These are phyloP conservation scores for Claviceps arundinis DNA, from an alignment of 2,329 filamentous ascomycete species.

Conservation along the genomic window DNA sequence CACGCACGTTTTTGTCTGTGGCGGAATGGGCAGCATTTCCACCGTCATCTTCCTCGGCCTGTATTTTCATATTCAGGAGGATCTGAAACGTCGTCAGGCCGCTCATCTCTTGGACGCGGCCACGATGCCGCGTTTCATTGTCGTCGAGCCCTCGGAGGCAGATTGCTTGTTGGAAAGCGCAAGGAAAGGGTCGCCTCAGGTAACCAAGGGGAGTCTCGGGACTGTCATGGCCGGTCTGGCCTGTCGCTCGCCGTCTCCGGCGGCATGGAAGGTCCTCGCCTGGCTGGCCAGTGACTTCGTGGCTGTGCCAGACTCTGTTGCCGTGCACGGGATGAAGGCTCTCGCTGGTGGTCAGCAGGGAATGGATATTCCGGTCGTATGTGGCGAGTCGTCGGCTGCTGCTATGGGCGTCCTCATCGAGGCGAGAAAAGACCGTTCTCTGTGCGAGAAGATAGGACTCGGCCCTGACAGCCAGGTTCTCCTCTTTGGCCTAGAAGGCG, in stretches of 20 bases:
- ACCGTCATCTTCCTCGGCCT: conserved; percentile 7
- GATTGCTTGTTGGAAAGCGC: conserved; percentile 8
- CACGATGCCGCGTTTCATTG: conserved; percentile 3
- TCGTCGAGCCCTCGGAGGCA: conserved; percentile 8
- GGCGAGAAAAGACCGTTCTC: neutral
- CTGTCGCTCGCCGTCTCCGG: conserved; percentile 8
- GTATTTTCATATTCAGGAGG: neutral
- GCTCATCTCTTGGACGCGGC: neutral
- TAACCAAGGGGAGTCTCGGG: conserved; percentile 1
- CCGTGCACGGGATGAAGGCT: conserved; percentile 7
- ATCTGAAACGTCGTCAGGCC: neutral
- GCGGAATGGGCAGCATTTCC: conserved; percentile 8
- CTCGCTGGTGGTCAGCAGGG: conserved; percentile 2
- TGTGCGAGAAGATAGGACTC: conserved; percentile 5
- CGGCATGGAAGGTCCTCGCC: conserved; percentile 7
- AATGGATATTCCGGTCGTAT: conserved; percentile 7
- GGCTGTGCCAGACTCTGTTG: conserved; percentile 6
- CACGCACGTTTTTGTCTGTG: conserved; percentile 9
- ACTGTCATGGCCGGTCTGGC: conserved; percentile 9
- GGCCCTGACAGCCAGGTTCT: conserved; percentile 5
- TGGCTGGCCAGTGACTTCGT: conserved; percentile 10
- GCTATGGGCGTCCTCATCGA: conserved; percentile 6
- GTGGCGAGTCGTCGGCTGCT: conserved; percentile 8
- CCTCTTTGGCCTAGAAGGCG: conserved; percentile 8
- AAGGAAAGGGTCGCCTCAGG: conserved; percentile 4